Conservation (phyloP, 306 rosid species). For the Vigna reflexopilosa region DNA sequence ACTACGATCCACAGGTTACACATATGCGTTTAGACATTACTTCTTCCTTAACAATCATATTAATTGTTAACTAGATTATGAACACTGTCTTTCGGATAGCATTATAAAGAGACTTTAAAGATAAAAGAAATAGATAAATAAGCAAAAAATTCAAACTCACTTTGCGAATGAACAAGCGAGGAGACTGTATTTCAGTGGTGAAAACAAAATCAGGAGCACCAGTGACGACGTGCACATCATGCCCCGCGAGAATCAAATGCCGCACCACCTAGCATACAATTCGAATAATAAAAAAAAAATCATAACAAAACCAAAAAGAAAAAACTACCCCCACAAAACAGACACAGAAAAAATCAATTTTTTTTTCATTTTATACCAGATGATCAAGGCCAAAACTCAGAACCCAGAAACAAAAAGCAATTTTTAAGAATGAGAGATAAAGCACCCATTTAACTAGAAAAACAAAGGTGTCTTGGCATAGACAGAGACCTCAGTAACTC, state of each 20-base stretch:
- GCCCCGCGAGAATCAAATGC: conserved; percentile 86
- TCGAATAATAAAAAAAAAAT: background rate
- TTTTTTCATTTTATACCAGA: background rate
- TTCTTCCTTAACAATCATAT: conserved; percentile 15
- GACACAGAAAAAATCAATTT: background rate
- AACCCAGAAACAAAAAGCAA: conserved; percentile 22
- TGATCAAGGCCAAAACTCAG: background rate
- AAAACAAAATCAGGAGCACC: conserved; percentile 97
- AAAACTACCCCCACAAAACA: background rate
- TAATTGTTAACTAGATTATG: background rate
- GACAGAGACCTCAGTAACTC: conserved; percentile 79
- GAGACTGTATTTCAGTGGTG: conserved; percentile 81
- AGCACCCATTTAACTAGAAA: conserved; percentile 5
- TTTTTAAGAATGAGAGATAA: background rate
- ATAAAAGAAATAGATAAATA: background rate
- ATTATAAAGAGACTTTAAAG: background rate
- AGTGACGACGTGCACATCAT: conserved; percentile 92
- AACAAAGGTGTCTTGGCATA: background rate
- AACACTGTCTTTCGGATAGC: background rate
- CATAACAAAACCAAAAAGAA: background rate
- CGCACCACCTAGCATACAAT: conserved; percentile 70
- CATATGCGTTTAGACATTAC: conserved; percentile 4
- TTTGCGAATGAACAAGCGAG: conserved; percentile 84
- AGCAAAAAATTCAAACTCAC: conserved; percentile 46
- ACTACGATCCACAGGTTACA: conserved; percentile 1